These are phyloP conservation scores for Kodamaea sp. DNA, from an alignment of 1,139 yeast species.

Conservation along the genomic window DNA sequence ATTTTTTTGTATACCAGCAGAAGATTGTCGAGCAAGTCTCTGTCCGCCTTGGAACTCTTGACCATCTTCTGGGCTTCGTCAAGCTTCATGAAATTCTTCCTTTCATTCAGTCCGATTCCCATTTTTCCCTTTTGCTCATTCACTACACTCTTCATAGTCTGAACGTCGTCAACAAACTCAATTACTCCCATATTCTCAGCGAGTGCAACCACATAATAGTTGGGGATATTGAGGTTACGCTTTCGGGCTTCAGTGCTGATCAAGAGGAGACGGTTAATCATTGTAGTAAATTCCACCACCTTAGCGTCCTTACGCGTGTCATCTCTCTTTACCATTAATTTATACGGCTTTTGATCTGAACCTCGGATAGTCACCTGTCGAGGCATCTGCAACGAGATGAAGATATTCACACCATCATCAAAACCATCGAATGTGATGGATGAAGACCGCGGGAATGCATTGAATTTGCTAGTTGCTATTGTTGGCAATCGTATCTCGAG, in stretches of 20 bases:
- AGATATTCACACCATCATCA: constrained; percentile 65
- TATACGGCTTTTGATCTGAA: constrained; percentile 69
- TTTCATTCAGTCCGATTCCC: constrained; percentile 34
- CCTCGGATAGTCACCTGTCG: constrained; percentile 77
- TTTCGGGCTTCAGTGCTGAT: constrained; percentile 72
- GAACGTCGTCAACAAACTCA: constrained; percentile 88
- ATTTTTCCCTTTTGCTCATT: constrained; percentile 42
- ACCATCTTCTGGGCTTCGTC: constrained; percentile 44
- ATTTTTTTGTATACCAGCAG: constrained; percentile 33
- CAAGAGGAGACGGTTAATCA: constrained; percentile 72
- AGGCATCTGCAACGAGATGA: constrained; percentile 86
- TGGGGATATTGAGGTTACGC: constrained; percentile 67
- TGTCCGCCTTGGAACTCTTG: constrained; percentile 23
- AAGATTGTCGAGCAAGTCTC: constrained; percentile 20
- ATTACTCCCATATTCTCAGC: constrained; percentile 87
- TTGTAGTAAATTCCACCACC: constrained; percentile 87
- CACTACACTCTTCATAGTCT: constrained; percentile 74
- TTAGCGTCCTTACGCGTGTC: constrained; percentile 96
- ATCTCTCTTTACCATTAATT: constrained; percentile 83
- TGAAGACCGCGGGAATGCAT: constrained; percentile 56
- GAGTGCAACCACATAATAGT: constrained; percentile 88
- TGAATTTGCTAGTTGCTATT: constrained; percentile 43
- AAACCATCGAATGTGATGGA: constrained; percentile 57
- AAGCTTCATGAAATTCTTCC: constrained; percentile 33
- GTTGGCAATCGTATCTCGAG: constrained; percentile 59